Base-by-base conservation (phyloP, 2,329 filamentous ascomycete species). In the Cladosporium halotolerans region DNA sequence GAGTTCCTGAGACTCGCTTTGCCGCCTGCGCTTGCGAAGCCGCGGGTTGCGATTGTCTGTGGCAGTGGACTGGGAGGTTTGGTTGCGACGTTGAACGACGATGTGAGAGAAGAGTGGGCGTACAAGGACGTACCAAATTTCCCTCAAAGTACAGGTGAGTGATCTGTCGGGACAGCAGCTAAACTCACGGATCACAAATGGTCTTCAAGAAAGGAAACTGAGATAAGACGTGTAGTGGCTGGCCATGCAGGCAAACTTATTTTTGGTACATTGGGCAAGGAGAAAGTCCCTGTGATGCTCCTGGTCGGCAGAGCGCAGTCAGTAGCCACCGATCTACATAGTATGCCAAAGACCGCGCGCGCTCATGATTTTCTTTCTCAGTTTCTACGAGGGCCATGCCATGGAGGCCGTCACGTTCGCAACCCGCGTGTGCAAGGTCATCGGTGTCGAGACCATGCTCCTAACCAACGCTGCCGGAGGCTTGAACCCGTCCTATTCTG, bases 381-480 rank as follows among this genome's bases (percentile, higher is more conserved):
- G 82, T 68, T 85, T 82, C 70, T 86, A 85, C 64, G 83, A 86
- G 69, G 83, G 83, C 33, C 79, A 86, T 63, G 76, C 77, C 2
- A 82, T 85, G 70, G 75, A 82, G 51, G 72, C 76, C 44, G 77
- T 83, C 36, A 82, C 82, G 23, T 84, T 85, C 61, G 82, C 83
- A 23, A 79, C 83, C 9, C 76, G 83, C 49, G 79, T 86, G 5
- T 81, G 85, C 70, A 83, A 81, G 60, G 66, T 81, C 0, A 68
- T 86, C 9, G 82, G 81, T 19, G 74, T 85, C 16, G 73, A 82
- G 58, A 80, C 76, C 2, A 75, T 85, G 60, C 75, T 83, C 58
- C 80, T 85, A 59, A 86, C 83, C 41, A 86, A 86, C 65, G 83
- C 83, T 41, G 81, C 82, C 39, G 83, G 83, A 54, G 82, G 81